Evolutionary conservation across 2,329 filamentous ascomycete genomes (phyloP), one percentile per base, ranked within the genome.

Genomic region (Cercospora sojina): DNA sequence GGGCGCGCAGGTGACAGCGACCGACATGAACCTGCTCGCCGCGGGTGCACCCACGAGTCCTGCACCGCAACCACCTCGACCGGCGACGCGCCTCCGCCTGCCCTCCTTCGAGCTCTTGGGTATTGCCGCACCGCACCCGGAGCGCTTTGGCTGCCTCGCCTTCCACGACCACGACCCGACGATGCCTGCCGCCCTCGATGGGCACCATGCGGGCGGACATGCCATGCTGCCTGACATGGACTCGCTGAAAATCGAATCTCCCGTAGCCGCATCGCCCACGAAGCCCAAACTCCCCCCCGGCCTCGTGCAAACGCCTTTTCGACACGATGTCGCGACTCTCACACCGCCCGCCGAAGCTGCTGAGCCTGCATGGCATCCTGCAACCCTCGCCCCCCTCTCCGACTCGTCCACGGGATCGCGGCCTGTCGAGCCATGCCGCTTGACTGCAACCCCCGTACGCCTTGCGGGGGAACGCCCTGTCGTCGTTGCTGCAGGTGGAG

Each of bases 91-190:
- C 66, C 75, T 87, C 47, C 82, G 84, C 62, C 79, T 87, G 16
- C 84, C 84, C 5, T 83, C 84, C 2, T 86, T 86, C 72, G 80
- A 86, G 64, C 76, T 80, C 18, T 78, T 86, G 59, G 83, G 83
- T 35, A 85, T 85, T 65, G 80, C 80, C 61, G 77, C 79, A 59
- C 81, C 83, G 55, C 79, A 82, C 76, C 79, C 81, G 67, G 77
- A 82, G 72, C 74, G 77, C 68, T 71, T 78, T 59, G 70, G 69
- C 47, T n/a, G 69, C 35, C 66, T 67, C 35, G 60, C 70, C 70
- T 56, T 71, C 73, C 56, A 74, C 65, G 69, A 69, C 58, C 25
- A n/a, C 51, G 12, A 23, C 32, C 56, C 56, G n/a, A n/a, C 51
- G 10, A 56, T 32, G 51, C 25, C 23, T n/a, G 51, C 51, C 23